Evolutionary conservation across 176 grass and related monocot species (phyloP).

Genomic region (Hordeum marinum): DNA sequence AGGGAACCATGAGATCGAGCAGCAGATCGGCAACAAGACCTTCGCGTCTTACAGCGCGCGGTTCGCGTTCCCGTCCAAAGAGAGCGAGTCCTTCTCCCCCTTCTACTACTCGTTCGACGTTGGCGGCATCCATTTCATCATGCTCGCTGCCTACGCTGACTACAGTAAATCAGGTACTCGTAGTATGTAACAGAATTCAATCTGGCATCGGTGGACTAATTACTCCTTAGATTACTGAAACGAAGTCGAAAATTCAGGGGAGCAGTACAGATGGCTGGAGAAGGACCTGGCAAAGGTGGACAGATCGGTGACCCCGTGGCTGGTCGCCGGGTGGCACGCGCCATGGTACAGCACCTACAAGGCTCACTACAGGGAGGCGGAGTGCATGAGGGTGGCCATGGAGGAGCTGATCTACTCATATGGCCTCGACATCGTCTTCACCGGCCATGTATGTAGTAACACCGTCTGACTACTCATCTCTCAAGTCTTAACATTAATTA

Average conservation of each 20-base stretch:
- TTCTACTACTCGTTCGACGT: conserved; percentile 90
- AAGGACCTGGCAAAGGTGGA: conserved; percentile 64
- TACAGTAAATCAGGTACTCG: conserved; percentile 66
- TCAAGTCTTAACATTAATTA: background rate
- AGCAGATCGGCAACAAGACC: conserved; percentile 50
- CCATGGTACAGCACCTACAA: conserved; percentile 91
- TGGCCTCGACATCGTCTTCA: conserved; percentile 70
- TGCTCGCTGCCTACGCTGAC: conserved; percentile 65
- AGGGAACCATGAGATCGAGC: conserved; percentile 87
- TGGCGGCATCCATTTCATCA: conserved; percentile 85
- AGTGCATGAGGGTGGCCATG: conserved; percentile 93
- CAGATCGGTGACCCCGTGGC: conserved; percentile 69
- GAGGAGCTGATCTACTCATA: conserved; percentile 81
- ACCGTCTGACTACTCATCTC: background rate
- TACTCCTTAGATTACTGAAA: no score
- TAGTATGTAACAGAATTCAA: background rate
- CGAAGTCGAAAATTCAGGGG: conserved; percentile 30
- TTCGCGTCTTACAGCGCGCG: conserved; percentile 70
- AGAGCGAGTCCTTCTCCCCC: conserved; percentile 60
- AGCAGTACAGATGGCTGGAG: conserved; percentile 83
- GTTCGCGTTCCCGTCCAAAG: conserved; percentile 67
- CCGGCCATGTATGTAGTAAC: conserved; percentile 59
- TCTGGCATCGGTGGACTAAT: background rate
- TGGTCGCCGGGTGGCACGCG: conserved; percentile 77
- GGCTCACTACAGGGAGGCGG: conserved; percentile 74